Evolutionary conservation across 306 rosid genomes (phyloP).

Genomic region (Purshia tridentata): DNA sequence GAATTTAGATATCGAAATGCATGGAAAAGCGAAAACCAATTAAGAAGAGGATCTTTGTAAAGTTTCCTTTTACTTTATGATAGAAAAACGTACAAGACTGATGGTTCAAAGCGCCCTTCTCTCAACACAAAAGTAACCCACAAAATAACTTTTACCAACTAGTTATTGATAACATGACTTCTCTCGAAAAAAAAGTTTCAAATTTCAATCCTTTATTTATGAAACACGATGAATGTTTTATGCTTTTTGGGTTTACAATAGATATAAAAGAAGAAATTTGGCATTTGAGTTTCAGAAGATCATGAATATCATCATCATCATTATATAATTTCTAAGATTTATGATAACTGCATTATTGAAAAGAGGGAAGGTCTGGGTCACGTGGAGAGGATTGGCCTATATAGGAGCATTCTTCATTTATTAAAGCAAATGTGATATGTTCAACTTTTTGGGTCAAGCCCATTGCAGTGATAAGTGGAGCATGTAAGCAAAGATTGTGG

Average conservation of each 20-base stretch:
- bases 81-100: neutral
- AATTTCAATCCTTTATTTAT: no score
- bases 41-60: conserved; percentile 11
- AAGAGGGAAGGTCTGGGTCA: no score
- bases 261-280: no score
- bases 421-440: neutral
- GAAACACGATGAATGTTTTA: no score
- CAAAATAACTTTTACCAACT: no score
- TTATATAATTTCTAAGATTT: neutral
- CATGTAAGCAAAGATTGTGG: neutral
- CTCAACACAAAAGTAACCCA: neutral
- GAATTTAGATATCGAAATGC: neutral
- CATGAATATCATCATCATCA: neutral
- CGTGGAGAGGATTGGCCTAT: no score
- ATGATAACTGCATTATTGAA: neutral
- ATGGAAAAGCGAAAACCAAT: neutral
- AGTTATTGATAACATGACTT: no score
- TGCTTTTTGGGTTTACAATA: no score
- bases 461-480: neutral
- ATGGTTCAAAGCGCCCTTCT: conserved; percentile 1
- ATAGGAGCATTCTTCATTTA: neutral
- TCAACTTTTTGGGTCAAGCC: neutral
- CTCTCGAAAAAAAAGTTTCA: no score
- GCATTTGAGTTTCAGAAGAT: no score
- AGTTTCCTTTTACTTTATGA: neutral